Percentiles rank a stretch among this genome's conserved stretches.
phyloP scores from a whole-genome alignment of 176 grass and related monocot species.

The Tuctoria greenei region DNA sequence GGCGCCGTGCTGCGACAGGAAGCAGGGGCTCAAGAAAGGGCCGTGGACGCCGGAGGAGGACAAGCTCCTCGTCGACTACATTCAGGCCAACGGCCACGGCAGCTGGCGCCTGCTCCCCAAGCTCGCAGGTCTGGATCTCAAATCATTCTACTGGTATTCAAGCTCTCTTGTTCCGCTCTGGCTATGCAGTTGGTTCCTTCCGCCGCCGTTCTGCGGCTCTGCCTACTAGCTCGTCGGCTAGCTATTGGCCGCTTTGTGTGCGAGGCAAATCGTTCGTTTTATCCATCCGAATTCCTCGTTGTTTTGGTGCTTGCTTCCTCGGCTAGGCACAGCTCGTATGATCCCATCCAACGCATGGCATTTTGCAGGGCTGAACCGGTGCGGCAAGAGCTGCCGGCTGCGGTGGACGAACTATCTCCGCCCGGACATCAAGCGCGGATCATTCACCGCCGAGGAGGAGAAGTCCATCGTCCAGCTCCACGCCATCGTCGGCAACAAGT shows the following conservation, averaged over 20 bases:
- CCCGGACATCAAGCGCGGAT: slow-evolving; percentile 91
- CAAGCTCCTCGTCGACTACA: slow-evolving; percentile 95
- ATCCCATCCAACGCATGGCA: not conserved
- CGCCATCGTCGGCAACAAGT: slow-evolving; percentile 99
- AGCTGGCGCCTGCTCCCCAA: slow-evolving; percentile 97
- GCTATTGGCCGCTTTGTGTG: not conserved
- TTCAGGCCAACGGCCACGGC: slow-evolving; percentile 90
- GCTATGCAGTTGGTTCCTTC: not conserved
- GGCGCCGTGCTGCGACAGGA: slow-evolving; percentile 84
- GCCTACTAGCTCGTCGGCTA: not conserved
- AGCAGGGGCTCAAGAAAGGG: slow-evolving; percentile 84
- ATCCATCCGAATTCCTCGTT: not conserved
- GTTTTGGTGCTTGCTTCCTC: not conserved
- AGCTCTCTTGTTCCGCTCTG: not conserved
- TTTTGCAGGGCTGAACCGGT: slow-evolving; percentile 71
- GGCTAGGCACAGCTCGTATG: not conserved
- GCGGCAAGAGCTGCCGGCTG: slow-evolving; percentile 97
- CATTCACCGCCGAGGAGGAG: slow-evolving; percentile 87
- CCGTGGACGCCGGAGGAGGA: slow-evolving; percentile 99
- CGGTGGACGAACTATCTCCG: slow-evolving; percentile 98
- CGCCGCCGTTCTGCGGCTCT: not conserved
- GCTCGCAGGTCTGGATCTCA: slow-evolving; percentile 61
- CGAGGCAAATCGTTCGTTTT: not conserved
- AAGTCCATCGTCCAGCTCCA: slow-evolving; percentile 98
- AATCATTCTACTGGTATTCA: not conserved